Conservation (phyloP, 306 rosid genomes). For the Lathyrus sativus region DNA sequence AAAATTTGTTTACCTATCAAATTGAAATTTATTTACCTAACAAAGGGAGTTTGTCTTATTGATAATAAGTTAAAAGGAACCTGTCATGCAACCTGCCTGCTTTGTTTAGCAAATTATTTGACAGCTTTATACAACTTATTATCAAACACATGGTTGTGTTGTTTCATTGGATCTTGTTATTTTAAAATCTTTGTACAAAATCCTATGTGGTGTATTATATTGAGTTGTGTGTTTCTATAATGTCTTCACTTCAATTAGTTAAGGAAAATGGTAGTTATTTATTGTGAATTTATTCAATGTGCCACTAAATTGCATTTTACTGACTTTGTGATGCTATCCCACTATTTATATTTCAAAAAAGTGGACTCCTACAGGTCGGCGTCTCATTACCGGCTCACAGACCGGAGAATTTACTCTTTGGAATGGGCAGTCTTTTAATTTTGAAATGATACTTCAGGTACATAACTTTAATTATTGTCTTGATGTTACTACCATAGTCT, state of each 20-base stretch:
- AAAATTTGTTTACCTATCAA: not conserved
- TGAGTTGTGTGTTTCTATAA: too few species aligned
- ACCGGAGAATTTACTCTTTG: conserved; percentile 98
- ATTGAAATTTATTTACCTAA: conserved; percentile 1
- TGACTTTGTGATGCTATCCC: conserved; percentile 38
- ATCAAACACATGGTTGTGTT: not conserved
- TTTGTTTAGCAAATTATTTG: conserved; percentile 24
- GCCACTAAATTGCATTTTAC: conserved; percentile 36
- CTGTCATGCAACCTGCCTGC: conserved; percentile 12
- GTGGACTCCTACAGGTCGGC: conserved; percentile 99
- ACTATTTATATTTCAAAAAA: conserved; percentile 41
- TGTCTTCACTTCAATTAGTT: conserved; percentile 29
- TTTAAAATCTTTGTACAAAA: conserved; percentile 1
- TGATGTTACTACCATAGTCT: conserved; percentile 20
- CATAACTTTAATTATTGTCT: conserved; percentile 21
- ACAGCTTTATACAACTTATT: not conserved
- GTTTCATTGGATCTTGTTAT: conserved; percentile 19
- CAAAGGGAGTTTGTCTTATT: not conserved
- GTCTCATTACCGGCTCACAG: conserved; percentile 97
- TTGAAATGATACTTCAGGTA: conserved; percentile 99
- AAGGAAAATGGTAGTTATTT: conserved; percentile 24
- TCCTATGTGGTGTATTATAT: conserved; percentile 20
- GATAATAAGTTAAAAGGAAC: not conserved
- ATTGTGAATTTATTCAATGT: conserved; percentile 24
- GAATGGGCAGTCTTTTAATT: conserved; percentile 99